Base-by-base conservation (phyloP, 1,284 basidiomycete species). In the Ganoderma boninense region DNA sequence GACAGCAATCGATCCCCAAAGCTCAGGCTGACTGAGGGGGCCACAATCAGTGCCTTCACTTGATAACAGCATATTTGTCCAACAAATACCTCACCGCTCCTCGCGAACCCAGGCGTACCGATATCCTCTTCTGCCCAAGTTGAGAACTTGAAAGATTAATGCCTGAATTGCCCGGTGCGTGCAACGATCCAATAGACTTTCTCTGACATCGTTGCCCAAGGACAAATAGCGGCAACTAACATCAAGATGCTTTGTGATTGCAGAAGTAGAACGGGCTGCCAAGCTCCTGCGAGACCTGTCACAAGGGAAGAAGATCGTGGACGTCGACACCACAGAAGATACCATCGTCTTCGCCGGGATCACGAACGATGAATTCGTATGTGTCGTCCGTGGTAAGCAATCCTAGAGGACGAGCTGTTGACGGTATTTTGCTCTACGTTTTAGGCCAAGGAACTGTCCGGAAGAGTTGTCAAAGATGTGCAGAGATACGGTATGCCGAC, bases 211-310 rank as follows among this genome's bases (percentile, higher is more conserved):
- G 14, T 14, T 4, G 13, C 26, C 23, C 49, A 26, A 10, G 8
- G 35, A 13, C 11, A 5, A 11, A 4, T 57, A 57, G 29, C 32
- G 56, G 7, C 14, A 8, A 60, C 57, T 38, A 35, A 57, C 32
- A 57, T 3, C 14, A 16, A 18, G 16, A 20, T 13, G 57, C 20
- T 29, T 40, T 35, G 20, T n/a, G 18, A 18, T 43, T 44, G 5
- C 72, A 90, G 94, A 95, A 78, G 94, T 95, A 10, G 91, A 95
- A 80, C 83, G 89, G 54, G 93, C 94, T 2, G 87, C 89, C 2
- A 84, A 82, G 60, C 82, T 93, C 52, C 80, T 95, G 54, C 84
- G 85, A 64, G 79, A 83, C n/a, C 77, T 90, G 8, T 90, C 88
- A 14, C 79, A 82, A 4, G 90, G 89, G 1, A 91, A 89, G 77